Evolutionary conservation across 2,329 filamentous ascomycete species (phyloP), one percentile per base, ranked within the genome.

Genomic region (Cytospora mali): DNA sequence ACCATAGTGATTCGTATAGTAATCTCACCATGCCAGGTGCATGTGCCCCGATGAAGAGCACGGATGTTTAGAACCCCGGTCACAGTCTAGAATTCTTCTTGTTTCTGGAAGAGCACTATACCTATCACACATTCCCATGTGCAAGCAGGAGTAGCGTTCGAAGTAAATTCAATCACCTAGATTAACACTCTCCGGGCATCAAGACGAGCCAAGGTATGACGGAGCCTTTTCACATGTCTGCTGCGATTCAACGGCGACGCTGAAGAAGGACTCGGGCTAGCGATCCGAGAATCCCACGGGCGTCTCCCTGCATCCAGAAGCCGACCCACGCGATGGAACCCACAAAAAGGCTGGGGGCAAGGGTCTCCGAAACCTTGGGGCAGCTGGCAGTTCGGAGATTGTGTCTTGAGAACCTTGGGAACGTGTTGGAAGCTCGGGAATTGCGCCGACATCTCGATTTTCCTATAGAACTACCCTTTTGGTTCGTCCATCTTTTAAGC

Each of bases 221-320:
- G 31, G 33, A n/a, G 14, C 7, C 10, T 9, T 46, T 21, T 21
- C 39, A 46, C 39, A 46, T 46, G 39, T 21, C 18, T 46, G 39
- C 9, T 10, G 3, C 4, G n/a, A n/a, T n/a, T n/a, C 39, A 21
- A 42, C 16, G 16, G 23, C 16, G 42, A 46, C 21, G 42, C 50
- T 49, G 50, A 33, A 54, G 25, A 46, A 21, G 31, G 48, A 16
- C 42, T 48, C 53, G 50, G 58, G 58, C 14, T 35, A 54, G 28
- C 42, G 23, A 60, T 21, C 57, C 57, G 50, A 39, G n/a, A 23
- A 27, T 3, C n/a, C 31, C 35, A 51, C 50, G 57, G 27, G 25
- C 58, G 50, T 7, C 48, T 60, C 58, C 58, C 51, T 54, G 58
- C 58, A 60, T 33, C 25, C 50, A 51, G 57, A 50, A 53, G 18